Base-by-base conservation (phyloP, 192 early-diverging fungal species). In the Thoreauomyces humboldtii region DNA sequence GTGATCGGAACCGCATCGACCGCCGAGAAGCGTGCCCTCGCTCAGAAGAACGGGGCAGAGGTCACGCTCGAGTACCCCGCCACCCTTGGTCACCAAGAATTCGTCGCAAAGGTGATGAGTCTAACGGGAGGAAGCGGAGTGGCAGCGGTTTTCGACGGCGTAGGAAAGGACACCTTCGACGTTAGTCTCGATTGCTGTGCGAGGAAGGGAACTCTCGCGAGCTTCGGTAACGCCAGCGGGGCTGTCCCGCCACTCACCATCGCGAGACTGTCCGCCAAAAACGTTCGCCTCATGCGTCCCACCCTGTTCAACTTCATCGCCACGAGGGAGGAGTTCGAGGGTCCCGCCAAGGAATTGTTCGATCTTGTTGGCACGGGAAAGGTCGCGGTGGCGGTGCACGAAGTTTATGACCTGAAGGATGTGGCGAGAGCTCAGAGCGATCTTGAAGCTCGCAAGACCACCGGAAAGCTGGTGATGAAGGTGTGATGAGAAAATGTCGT, bases 181-280 rank as follows among this genome's bases (percentile, higher is more conserved):
- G 77, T 77, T 4, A 88, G 86, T 17, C 67, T 94, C 15, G 72
- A 78, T 17, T 85, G 78, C 22, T 61, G 86, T 36, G 75, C 85
- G 12, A 79, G 81, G 35, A 71, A 85, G 14, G 93, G 92, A n/a
- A 75, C 73, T 36, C 63, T 95, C 63, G 80, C 93, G 45, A 87
- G 84, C 3, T 98, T 92, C 82, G 95, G 95, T 29, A 91, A 91
- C 65, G 86, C 91, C 4, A 90, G 88, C 32, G 93, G 95, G 11
- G 47, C 47, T 9, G 24, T 50, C 24, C 15, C 47, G 7, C 47
- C 47, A 7, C 47, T 50, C 24, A 19, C 47, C 21, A 77, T 84
- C 22, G 64, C 69, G 53, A 73, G 73, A 14, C 75, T 98, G 25
- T 37, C 83, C 0, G 75, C 86, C 41, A 89, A 92, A 58, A 89